These are phyloP conservation scores for Plantago elongata DNA, from an alignment of 257 asterid genomes.

Conservation along the genomic window DNA sequence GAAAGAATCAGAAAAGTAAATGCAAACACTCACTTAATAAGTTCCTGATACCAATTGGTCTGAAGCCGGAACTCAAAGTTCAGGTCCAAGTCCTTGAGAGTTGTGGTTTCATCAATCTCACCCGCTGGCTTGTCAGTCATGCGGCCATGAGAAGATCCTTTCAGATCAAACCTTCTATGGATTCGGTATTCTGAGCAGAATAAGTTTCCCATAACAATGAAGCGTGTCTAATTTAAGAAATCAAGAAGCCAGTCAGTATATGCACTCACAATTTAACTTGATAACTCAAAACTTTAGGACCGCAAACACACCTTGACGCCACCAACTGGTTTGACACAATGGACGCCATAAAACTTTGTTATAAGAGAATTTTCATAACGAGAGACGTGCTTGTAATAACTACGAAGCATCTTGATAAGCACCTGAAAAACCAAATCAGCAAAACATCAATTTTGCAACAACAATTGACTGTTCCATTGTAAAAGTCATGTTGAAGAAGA, in stretches of 20 bases:
- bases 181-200: conserved; percentile 95
- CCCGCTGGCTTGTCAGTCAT: conserved; percentile 66
- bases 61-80: conserved; percentile 70
- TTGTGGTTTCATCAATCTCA: conserved; percentile 89
- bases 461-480: conserved; percentile 5
- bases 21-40: conserved; percentile 60
- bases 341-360: conserved; percentile 65
- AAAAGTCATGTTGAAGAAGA: conserved; percentile 11
- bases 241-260: conserved; percentile 16
- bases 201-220: conserved; percentile 92
- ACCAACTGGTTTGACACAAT: conserved; percentile 68
- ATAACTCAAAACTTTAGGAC: conserved; percentile 7
- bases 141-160: conserved; percentile 96
- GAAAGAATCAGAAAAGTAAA: neutral
- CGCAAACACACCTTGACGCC: conserved; percentile 44
- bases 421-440: conserved; percentile 39
- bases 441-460: conserved; percentile 16
- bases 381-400: conserved; percentile 52
- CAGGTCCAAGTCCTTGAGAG: conserved; percentile 86
- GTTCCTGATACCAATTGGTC: conserved; percentile 71
- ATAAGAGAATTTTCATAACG: conserved; percentile 57
- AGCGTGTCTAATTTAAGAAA: conserved; percentile 55
- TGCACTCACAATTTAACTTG: neutral
- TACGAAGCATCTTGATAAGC: conserved; percentile 64
- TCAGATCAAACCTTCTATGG: conserved; percentile 83